phyloP scores from a whole-genome alignment of 805 yeast species.

The Candida namnaoensis region DNA sequence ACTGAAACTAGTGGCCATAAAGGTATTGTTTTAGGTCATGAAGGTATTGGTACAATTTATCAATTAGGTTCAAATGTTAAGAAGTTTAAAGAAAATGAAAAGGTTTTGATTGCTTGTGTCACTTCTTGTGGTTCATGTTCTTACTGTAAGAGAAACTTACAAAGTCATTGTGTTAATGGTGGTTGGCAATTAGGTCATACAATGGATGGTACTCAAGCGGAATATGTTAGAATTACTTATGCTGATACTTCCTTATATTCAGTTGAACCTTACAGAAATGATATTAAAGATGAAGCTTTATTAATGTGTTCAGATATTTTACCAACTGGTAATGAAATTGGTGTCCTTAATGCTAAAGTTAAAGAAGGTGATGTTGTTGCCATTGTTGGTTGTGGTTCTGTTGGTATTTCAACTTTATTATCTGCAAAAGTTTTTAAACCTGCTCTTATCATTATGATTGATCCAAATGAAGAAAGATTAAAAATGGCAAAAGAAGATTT shows the following conservation, averaged over 20 bases:
- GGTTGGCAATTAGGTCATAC: constrained; percentile 47
- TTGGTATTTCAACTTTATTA: constrained; percentile 54
- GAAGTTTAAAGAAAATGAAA: constrained; percentile 45
- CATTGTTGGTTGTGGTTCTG: constrained; percentile 62
- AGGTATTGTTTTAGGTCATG: constrained; percentile 49
- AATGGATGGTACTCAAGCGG: constrained; percentile 65
- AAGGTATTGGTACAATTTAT: constrained; percentile 46
- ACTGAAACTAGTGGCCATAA: not conserved
- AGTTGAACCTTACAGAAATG: constrained; percentile 22
- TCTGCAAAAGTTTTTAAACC: constrained; percentile 49
- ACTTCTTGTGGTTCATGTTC: constrained; percentile 53
- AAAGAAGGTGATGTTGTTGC: constrained; percentile 50
- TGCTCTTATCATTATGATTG: constrained; percentile 46
- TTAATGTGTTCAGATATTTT: constrained; percentile 56
- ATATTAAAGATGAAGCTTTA: constrained; percentile 38
- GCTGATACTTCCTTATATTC: constrained; percentile 30
- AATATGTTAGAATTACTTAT: constrained; percentile 45
- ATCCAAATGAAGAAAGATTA: constrained; percentile 49
- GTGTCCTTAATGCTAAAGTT: constrained; percentile 47
- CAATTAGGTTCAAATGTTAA: constrained; percentile 40
- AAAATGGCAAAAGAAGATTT: constrained; percentile 44
- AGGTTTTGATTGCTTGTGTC: constrained; percentile 56
- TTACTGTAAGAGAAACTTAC: constrained; percentile 45
- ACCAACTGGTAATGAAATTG: constrained; percentile 63
- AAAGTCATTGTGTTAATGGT: constrained; percentile 52